These are phyloP conservation scores for Geosmithia morbida DNA, from an alignment of 2,329 filamentous ascomycete species.

Conservation along the genomic window DNA sequence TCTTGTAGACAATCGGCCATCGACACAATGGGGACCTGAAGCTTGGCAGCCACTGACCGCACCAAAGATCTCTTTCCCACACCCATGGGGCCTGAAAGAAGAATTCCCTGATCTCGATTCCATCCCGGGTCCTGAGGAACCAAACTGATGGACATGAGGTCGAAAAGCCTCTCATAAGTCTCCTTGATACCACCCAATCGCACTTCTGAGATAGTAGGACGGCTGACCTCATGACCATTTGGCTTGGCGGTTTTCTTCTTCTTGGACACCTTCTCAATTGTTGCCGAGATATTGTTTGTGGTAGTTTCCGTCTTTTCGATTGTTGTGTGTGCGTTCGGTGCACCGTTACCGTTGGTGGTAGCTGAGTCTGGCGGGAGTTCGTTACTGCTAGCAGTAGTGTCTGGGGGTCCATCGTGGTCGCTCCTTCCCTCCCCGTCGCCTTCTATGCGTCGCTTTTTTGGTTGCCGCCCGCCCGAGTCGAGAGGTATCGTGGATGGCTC, in stretches of 20 bases:
- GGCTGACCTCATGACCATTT: constrained; percentile 15
- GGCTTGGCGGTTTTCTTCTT: constrained; percentile 9
- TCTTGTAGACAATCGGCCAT: constrained; percentile 19
- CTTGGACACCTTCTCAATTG: too few species aligned
- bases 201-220: constrained; percentile 6
- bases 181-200: constrained; percentile 16
- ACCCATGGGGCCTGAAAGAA: constrained; percentile 66
- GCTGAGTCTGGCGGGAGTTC: background rate
- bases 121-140: background rate
- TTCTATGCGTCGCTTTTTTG: constrained; percentile 17
- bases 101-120: constrained; percentile 34
- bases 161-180: constrained; percentile 1
- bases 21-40: constrained; percentile 61
- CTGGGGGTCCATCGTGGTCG: too few species aligned
- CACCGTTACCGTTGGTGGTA: constrained; percentile 4
- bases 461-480: constrained; percentile 11
- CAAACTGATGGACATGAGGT: background rate
- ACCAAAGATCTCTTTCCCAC: constrained; percentile 72
- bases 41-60: constrained; percentile 55
- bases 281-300: too few species aligned
- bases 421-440: background rate
- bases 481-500: constrained; percentile 4
- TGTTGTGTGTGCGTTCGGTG: constrained; percentile 6
- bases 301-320: background rate
- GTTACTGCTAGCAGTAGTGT: too few species aligned